Evolutionary conservation across 305 asterid species (phyloP).

Genomic region (Plantago coronopus): DNA sequence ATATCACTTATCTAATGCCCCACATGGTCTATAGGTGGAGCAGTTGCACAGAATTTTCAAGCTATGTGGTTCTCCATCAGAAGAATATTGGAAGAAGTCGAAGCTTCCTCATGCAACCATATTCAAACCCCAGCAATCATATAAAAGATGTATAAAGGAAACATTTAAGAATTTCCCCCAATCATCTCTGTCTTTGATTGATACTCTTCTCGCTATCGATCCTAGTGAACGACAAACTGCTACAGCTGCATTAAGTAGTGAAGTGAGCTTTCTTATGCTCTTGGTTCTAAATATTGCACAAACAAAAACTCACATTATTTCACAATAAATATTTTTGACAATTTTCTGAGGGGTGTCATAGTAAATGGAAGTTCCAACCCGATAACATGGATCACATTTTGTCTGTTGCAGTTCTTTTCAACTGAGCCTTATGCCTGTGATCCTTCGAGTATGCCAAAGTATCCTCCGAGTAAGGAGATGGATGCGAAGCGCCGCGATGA

Average conservation of each 20-base stretch:
- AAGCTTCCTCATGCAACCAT: constrained; percentile 88
- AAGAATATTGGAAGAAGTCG: constrained; percentile 85
- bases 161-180: constrained; percentile 74
- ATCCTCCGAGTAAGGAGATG: constrained; percentile 95
- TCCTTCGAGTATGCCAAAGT: constrained; percentile 84
- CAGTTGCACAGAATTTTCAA: constrained; percentile 92
- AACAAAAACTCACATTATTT: no score
- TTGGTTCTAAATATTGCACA: no score
- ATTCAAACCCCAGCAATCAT: constrained; percentile 84
- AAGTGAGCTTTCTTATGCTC: constrained; percentile 46
- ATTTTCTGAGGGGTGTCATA: background rate
- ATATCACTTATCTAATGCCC: background rate
- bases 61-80: constrained; percentile 88
- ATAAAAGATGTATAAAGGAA: constrained; percentile 68
- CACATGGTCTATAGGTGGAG: constrained; percentile 54
- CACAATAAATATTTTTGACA: no score
- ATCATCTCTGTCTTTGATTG: constrained; percentile 65
- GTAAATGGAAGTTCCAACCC: background rate
- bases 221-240: constrained; percentile 81
- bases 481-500: constrained; percentile 89
- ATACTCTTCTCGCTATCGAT: constrained; percentile 76
- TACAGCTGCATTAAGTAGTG: constrained; percentile 64
- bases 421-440: constrained; percentile 78
- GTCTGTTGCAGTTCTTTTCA: constrained; percentile 58
- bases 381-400: constrained; percentile 11